These are phyloP conservation scores for Castanea crenata DNA, from an alignment of 306 rosid species.

Conservation along the genomic window DNA sequence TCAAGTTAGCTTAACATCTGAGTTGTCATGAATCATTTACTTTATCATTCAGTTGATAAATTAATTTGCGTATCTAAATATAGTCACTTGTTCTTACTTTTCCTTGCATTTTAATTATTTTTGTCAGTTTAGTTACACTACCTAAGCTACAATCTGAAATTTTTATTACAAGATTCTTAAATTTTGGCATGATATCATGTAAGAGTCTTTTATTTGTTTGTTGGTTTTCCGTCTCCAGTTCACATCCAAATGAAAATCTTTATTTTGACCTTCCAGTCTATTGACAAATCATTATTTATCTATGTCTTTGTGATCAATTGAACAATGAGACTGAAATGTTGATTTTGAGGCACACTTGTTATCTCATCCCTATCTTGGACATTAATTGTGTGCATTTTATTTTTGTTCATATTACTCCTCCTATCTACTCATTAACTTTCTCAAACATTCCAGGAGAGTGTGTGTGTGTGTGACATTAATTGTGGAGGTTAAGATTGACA, in stretches of 20 bases:
- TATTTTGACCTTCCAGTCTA: too few species aligned
- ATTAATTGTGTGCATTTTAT: not conserved
- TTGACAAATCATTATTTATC: too few species aligned
- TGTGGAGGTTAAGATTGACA: not conserved
- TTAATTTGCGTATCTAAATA: not conserved
- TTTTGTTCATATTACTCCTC: not conserved
- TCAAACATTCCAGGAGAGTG: not conserved
- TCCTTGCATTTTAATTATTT: not conserved
- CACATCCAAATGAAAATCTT: too few species aligned
- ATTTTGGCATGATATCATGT: too few species aligned
- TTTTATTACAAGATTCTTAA: too few species aligned
- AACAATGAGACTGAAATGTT: not conserved
- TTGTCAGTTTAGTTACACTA: not conserved
- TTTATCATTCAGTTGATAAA: not conserved
- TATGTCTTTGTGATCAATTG: not conserved
- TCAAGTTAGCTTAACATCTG: not conserved
- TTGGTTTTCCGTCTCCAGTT: too few species aligned
- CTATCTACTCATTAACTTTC: not conserved
- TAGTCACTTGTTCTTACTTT: not conserved
- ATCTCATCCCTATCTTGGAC: not conserved
- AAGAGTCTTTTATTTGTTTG: too few species aligned
- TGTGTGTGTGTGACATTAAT: not conserved
- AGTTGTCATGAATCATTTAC: not conserved
- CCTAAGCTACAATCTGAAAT: too few species aligned
- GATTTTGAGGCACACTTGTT: not conserved